phyloP scores from a whole-genome alignment of 768 basidiomycete genomes.

The Russula olivacea region DNA sequence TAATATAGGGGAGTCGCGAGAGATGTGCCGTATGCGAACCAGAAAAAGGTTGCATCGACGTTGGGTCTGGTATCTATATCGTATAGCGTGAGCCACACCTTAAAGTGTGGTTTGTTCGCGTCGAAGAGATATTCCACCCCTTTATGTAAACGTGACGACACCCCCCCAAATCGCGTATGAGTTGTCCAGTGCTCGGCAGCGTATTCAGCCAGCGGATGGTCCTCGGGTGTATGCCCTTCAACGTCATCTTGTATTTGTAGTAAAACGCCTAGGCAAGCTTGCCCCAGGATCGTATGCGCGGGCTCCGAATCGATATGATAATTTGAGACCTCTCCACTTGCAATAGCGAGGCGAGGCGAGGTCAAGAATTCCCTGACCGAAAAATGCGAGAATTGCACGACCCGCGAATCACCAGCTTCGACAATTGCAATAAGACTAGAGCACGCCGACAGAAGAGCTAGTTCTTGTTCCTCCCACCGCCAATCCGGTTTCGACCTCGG shows the following conservation, averaged over 20 bases:
- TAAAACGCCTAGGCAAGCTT: not conserved
- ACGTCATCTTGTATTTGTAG: not conserved
- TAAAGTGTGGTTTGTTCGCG: not conserved
- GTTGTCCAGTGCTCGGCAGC: not conserved
- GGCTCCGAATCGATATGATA: not conserved
- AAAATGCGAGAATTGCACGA: not conserved
- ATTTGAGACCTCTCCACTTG: not conserved
- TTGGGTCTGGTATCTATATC: not conserved
- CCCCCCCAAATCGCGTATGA: not conserved
- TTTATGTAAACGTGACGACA: not conserved
- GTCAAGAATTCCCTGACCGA: not conserved
- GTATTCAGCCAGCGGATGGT: not conserved
- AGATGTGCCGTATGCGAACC: fast-evolving
- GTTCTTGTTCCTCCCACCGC: not conserved
- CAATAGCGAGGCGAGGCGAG: not conserved
- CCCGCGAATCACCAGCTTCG: no score
- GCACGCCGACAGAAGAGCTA: not conserved
- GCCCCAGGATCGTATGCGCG: not conserved
- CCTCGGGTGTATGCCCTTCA: no score
- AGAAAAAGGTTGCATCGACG: not conserved
- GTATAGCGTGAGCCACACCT: not conserved
- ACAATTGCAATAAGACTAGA: not conserved
- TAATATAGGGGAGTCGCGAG: not conserved
- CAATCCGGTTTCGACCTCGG: not conserved
- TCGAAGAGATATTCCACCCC: not conserved